These are phyloP conservation scores for Colletotrichum sp. DNA, from an alignment of 2,329 filamentous ascomycete genomes.

Conservation along the genomic window DNA sequence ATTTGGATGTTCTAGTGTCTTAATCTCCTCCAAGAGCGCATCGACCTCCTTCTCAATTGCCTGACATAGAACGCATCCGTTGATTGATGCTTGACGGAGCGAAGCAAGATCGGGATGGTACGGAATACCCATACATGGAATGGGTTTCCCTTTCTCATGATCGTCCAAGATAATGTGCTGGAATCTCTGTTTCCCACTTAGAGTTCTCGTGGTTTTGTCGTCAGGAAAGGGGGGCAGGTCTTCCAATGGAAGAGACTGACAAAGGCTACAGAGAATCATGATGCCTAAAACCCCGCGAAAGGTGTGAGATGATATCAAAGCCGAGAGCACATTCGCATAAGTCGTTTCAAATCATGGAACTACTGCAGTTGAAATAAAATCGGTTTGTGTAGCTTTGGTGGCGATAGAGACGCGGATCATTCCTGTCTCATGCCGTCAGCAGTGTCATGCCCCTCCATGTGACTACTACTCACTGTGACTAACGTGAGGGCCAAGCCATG, in stretches of 20 bases:
- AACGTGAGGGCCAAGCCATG: background rate
- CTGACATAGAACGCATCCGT: background rate
- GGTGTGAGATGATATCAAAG: background rate
- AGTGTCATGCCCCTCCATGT: background rate
- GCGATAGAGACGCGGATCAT: background rate
- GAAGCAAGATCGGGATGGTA: background rate
- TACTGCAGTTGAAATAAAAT: background rate
- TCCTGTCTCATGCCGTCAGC: background rate
- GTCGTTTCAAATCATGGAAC: background rate
- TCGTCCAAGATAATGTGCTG: background rate
- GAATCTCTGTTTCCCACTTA: background rate
- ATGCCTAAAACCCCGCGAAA: background rate
- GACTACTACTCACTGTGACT: background rate
- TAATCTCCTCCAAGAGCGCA: background rate
- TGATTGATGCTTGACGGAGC: background rate
- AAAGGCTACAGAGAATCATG: background rate
- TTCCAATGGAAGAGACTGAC: background rate
- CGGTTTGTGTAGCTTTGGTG: background rate
- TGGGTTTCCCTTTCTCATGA: background rate
- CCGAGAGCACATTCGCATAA: background rate
- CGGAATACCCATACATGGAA: background rate
- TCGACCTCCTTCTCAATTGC: background rate
- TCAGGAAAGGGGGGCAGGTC: slow-evolving; percentile 6
- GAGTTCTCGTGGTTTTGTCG: background rate
- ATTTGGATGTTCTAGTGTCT: background rate